Evolutionary conservation across 805 yeast species (phyloP), one percentile per base, ranked within the genome.

Genomic region (Candida schatavii): DNA sequence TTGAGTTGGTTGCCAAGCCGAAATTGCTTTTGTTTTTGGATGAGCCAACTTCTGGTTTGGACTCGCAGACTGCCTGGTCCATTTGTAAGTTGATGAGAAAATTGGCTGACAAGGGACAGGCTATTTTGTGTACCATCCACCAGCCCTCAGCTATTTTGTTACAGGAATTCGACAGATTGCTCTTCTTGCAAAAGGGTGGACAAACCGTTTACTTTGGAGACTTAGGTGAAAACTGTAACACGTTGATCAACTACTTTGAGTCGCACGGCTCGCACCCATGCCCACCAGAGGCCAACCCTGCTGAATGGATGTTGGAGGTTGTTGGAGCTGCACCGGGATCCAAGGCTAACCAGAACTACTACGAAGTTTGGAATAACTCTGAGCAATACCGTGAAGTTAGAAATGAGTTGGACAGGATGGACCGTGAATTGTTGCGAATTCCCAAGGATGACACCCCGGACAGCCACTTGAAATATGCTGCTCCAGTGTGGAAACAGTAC

Each of bases 241-340:
- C 80, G 2, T 68, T 85, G 60, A 75, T 81, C 35, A 59, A 70
- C 43, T 85, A 85, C 61, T 85, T 85, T 55, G 90, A 85, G 64
- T 73, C 73, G 50, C 64, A 82, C 57, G 86, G 96, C 27, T 88
- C 90, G 31, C 63, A 57, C 36, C 56, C 56, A 33, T 66, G 71
- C 55, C 70, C 70, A 13, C 41, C 46, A 26, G 65, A 62, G 49
- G 66, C 70, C 6, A 64, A 64, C 46, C 70, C 70, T 5, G 70
- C 69, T 11, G 96, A 88, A 67, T 88, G 95, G 93, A 88, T 88
- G 95, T 70, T 88, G 63, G 85, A 85, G 47, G 85, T 82, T 48
- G 84, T 83, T 53, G 89, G 90, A 54, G 89, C 89, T 41, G 88
- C 89, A 27, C 89, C 89, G 5, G 89, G 88, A 40, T 78, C 87